Evolutionary conservation across 176 grass and related monocot genomes (phyloP).

Genomic region (maize (Zea mays)): DNA sequence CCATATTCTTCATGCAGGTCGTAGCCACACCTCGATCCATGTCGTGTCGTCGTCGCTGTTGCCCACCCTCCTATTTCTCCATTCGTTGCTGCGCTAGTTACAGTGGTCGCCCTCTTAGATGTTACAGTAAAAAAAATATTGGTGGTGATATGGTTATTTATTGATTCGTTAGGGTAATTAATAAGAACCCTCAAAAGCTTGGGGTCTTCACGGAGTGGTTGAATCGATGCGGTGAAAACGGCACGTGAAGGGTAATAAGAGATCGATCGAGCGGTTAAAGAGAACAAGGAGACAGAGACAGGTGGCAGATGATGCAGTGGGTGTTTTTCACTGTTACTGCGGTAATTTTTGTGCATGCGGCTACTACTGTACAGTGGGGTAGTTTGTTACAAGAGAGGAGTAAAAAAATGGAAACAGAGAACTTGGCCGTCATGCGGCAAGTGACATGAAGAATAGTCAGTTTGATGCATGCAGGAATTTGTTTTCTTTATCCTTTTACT

Average conservation of each 20-base stretch:
- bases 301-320: conserved; percentile 25
- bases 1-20: conserved; percentile 39
- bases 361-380: conserved; percentile 38
- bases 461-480: conserved; percentile 39
- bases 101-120: conserved; percentile 36
- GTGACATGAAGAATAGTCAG: conserved; percentile 27
- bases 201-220: conserved; percentile 42
- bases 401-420: conserved; percentile 22
- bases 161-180: conserved; percentile 91
- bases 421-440: conserved; percentile 32
- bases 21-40: conserved; percentile 32
- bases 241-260: conserved; percentile 54
- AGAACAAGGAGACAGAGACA: background rate
- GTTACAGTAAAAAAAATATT: conserved; percentile 34
- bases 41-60: conserved; percentile 3
- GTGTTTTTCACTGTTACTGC: background rate
- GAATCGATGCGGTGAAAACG: conserved; percentile 39
- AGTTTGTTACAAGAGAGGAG: conserved; percentile 30
- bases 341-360: conserved; percentile 35
- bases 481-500: conserved; percentile 6
- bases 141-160: conserved; percentile 71
- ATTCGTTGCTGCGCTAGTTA: conserved; percentile 53
- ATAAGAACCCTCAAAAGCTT: conserved; percentile 52
- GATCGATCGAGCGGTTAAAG: conserved; percentile 34
- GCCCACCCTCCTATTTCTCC: conserved; percentile 40